Percentiles rank a stretch among this genome's conserved stretches.
Evolutionary conservation across 148 eudicot species (phyloP).

Genomic region (Simmondsia chinensis): DNA sequence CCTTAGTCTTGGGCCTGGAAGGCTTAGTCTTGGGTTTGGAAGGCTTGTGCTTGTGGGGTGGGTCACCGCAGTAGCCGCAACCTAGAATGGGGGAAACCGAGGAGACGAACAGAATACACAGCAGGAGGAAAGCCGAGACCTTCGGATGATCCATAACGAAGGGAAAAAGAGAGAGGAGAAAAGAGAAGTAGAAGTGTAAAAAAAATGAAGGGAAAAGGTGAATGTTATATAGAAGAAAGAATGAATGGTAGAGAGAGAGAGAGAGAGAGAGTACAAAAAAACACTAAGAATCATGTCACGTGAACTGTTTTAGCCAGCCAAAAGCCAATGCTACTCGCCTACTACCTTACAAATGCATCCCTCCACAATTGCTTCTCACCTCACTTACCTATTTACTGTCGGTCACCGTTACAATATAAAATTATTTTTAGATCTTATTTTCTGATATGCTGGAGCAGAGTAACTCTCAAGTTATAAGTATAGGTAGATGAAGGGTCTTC

Average conservation of each 20-base stretch:
- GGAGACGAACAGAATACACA: conserved; percentile 63
- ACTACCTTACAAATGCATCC: conserved; percentile 25
- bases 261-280: conserved; percentile 6
- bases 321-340: conserved; percentile 54
- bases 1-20: conserved; percentile 10
- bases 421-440: too few species aligned
- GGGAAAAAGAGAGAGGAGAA: neutral
- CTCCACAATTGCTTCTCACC: conserved; percentile 10
- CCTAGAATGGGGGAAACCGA: conserved; percentile 41
- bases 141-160: conserved; percentile 45
- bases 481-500: too few species aligned
- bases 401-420: too few species aligned
- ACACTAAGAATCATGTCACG: conserved; percentile 32
- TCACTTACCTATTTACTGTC: neutral
- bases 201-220: conserved; percentile 1
- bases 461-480: too few species aligned
- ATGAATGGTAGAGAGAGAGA: conserved; percentile 1
- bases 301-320: conserved; percentile 63
- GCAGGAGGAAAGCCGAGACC: conserved; percentile 42
- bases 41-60: conserved; percentile 21
- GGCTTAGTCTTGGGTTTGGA: conserved; percentile 7
- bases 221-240: conserved; percentile 13
- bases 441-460: too few species aligned
- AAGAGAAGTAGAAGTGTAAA: conserved; percentile 8
- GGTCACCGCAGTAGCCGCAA: conserved; percentile 46